Evolutionary conservation across 441 rosid genomes (phyloP).

Genomic region (Kokia cookei): DNA sequence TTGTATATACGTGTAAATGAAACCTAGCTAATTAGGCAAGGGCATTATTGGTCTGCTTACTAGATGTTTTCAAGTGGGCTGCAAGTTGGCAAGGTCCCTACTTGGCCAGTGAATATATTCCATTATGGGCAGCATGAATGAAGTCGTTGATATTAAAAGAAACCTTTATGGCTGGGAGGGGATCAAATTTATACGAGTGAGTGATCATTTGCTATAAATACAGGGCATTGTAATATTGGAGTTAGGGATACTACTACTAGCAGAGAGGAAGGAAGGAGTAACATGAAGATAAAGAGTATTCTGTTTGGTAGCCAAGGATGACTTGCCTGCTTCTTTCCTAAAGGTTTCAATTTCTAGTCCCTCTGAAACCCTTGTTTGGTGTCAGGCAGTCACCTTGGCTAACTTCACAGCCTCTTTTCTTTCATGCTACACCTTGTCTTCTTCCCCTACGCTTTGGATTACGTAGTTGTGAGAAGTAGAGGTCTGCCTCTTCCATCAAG

Average conservation of each 20-base stretch:
- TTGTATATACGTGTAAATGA: neutral
- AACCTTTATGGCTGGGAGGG: neutral
- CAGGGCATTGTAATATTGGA: neutral
- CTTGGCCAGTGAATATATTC: conserved; percentile 7
- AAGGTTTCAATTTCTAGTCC: neutral
- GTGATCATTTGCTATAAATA: conserved; percentile 11
- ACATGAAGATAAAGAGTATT: conserved; percentile 19
- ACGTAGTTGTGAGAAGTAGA: neutral
- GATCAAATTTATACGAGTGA: neutral
- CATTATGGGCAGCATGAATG: neutral
- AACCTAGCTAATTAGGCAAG: neutral
- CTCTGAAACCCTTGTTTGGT: neutral
- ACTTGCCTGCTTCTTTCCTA: conserved; percentile 2
- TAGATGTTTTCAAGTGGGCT: neutral
- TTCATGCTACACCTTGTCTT: conserved; percentile 26
- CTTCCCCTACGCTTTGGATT: neutral
- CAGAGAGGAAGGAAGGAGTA: conserved; percentile 12
- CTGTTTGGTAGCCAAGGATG: conserved; percentile 10
- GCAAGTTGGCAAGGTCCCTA: conserved; percentile 2
- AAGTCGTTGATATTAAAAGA: neutral
- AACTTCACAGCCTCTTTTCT: conserved; percentile 18
- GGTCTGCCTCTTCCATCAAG: conserved; percentile 10
- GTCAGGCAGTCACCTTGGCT: conserved; percentile 30
- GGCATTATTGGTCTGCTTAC: neutral
- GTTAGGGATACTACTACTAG: no score